These are phyloP conservation scores for Pilasporangium apinafurcum DNA, from an alignment of 352 stramenopile genomes.

Conservation along the genomic window DNA sequence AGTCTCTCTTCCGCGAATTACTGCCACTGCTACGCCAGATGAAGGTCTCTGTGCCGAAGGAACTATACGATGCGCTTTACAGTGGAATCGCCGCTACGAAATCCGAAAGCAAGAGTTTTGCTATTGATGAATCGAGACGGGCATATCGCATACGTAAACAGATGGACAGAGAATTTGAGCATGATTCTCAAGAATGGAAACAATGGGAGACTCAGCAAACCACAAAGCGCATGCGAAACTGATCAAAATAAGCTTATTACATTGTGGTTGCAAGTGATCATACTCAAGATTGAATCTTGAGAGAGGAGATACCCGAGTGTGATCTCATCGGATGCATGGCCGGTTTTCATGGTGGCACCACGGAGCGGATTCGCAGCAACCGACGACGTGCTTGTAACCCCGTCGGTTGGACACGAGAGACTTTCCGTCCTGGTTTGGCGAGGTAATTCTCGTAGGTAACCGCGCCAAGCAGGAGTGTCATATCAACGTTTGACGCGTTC, in stretches of 20 bases:
- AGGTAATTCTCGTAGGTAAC: constrained; percentile 24
- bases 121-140: constrained; percentile 36
- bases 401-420: not conserved
- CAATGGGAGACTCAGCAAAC: constrained; percentile 6
- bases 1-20: constrained; percentile 33
- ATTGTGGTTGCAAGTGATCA: not conserved
- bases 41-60: constrained; percentile 18
- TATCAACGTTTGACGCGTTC: constrained; percentile 7
- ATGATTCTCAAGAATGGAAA: constrained; percentile 1
- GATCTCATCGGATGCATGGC: not conserved
- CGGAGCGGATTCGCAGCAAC: no score
- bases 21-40: constrained; percentile 20
- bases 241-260: not conserved
- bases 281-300: not conserved
- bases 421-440: not conserved
- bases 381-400: no score
- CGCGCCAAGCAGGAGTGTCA: constrained; percentile 15
- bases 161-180: not conserved
- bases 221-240: not conserved
- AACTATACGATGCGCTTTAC: constrained; percentile 54
- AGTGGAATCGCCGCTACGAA: constrained; percentile 18
- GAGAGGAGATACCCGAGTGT: not conserved
- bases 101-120: constrained; percentile 8
- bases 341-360: not conserved
- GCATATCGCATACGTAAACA: constrained; percentile 33